Evolutionary conservation across 2,329 filamentous ascomycete genomes (phyloP).

Genomic region (Pochonia chlamydosporia): DNA sequence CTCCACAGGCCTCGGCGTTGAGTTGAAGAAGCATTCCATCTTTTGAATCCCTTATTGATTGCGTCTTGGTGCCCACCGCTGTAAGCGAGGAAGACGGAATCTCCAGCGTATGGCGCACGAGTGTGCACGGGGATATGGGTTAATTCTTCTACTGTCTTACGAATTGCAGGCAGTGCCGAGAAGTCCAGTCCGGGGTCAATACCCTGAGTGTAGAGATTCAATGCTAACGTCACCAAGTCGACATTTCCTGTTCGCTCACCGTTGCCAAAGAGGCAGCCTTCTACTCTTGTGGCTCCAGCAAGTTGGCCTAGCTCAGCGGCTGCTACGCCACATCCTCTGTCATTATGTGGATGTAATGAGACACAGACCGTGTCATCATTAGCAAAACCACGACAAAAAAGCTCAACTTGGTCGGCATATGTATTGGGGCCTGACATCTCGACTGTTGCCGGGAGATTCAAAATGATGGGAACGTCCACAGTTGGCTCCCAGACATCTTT

Average conservation of each 20-base stretch:
- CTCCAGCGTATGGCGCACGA: constrained; percentile 82
- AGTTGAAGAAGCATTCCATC: too few species aligned
- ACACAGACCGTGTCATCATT: constrained; percentile 84
- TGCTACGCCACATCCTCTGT: constrained; percentile 70
- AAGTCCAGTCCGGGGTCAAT: constrained; percentile 82
- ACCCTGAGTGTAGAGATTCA: constrained; percentile 95
- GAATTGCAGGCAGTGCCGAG: constrained; percentile 78
- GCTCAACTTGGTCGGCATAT: constrained; percentile 94
- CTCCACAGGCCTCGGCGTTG: constrained; percentile 78
- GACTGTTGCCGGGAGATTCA: constrained; percentile 94
- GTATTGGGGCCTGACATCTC: constrained; percentile 92
- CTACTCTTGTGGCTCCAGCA: constrained; percentile 89
- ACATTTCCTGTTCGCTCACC: constrained; percentile 95
- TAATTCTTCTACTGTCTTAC: constrained; percentile 82
- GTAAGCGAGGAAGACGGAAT: constrained; percentile 85
- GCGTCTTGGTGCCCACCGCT: constrained; percentile 90
- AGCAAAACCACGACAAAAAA: constrained; percentile 79
- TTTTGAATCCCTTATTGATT: constrained; percentile 95
- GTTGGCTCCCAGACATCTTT: constrained; percentile 88
- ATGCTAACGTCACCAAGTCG: constrained; percentile 82
- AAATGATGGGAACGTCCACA: constrained; percentile 76
- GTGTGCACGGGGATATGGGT: constrained; percentile 93
- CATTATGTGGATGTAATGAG: constrained; percentile 90
- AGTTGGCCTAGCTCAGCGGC: constrained; percentile 91
- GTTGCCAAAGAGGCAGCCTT: constrained; percentile 86